Conservation (phyloP, 2,329 filamentous ascomycete species). For the Fusarium gaditjirri region DNA sequence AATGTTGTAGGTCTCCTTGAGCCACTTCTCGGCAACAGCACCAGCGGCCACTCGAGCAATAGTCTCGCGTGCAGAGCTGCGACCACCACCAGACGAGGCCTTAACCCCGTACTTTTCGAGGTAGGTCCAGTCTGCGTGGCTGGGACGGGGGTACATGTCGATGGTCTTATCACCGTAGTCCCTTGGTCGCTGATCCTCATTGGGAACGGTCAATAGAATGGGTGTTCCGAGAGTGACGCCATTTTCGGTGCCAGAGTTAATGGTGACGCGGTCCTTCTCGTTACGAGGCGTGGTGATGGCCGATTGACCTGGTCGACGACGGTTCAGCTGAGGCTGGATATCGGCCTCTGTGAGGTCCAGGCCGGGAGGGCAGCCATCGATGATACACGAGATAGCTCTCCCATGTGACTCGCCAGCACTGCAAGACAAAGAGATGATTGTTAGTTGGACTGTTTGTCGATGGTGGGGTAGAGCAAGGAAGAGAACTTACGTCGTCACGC, state of each 20-base stretch:
- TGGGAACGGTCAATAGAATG: conserved; percentile 86
- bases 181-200: conserved; percentile 91
- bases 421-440: background rate
- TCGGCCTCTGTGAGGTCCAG: conserved; percentile 86
- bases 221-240: conserved; percentile 91
- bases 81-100: conserved; percentile 87
- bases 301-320: conserved; percentile 88
- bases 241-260: conserved; percentile 92
- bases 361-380: conserved; percentile 91
- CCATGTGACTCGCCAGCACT: conserved; percentile 78
- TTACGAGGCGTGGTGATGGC: conserved; percentile 91
- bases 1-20: conserved; percentile 80
- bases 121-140: conserved; percentile 97
- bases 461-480: conserved; percentile 2
- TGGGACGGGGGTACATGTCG: conserved; percentile 89
- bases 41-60: conserved; percentile 93
- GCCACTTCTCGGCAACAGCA: conserved; percentile 93
- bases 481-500: conserved; percentile 72
- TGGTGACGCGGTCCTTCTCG: conserved; percentile 91
- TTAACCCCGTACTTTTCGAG: conserved; percentile 97
- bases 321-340: conserved; percentile 95
- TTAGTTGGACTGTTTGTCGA: background rate
- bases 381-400: conserved; percentile 91
- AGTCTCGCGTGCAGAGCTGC: conserved; percentile 93
- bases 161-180: conserved; percentile 93